These are phyloP conservation scores for Exobasidium cylindrosporum DNA, from an alignment of 1,284 basidiomycete genomes.

Conservation along the genomic window DNA sequence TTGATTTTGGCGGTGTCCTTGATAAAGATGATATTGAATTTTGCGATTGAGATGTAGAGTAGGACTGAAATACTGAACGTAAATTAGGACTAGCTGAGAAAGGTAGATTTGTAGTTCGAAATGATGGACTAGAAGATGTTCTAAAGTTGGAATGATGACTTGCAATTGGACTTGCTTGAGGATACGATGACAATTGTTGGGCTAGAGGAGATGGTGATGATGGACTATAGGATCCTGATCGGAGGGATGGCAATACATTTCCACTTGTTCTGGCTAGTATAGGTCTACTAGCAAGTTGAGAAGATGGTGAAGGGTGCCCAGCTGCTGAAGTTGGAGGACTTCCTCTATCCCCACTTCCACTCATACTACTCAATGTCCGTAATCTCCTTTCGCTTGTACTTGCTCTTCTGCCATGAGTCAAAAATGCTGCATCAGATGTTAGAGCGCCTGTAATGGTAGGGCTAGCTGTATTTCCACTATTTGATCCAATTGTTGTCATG, in stretches of 20 bases:
- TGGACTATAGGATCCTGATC: conserved; percentile 36
- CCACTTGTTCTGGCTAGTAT: conserved; percentile 5
- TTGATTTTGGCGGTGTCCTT: conserved; percentile 26
- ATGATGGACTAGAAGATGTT: conserved; percentile 12
- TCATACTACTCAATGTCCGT: conserved; percentile 1
- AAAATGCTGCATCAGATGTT: conserved; percentile 32
- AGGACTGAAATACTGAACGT: conserved; percentile 37
- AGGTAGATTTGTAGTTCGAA: background rate
- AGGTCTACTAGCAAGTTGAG: conserved; percentile 1
- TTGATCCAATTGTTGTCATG: background rate
- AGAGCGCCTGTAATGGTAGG: conserved; percentile 28
- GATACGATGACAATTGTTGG: conserved; percentile 32
- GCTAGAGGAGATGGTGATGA: conserved; percentile 40
- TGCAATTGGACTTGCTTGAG: background rate
- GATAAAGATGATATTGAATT: conserved; percentile 20
- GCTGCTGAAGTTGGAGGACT: conserved; percentile 5
- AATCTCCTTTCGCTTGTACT: conserved; percentile 27
- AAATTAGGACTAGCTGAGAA: conserved; percentile 21
- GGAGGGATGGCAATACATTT: background rate
- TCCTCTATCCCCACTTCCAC: background rate
- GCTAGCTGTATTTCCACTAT: conserved; percentile 24
- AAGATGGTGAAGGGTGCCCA: background rate
- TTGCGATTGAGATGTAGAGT: conserved; percentile 28
- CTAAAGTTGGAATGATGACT: background rate
- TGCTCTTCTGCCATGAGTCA: conserved; percentile 23